Conservation (phyloP, 768 basidiomycete species). For the Amanita muscaria region DNA sequence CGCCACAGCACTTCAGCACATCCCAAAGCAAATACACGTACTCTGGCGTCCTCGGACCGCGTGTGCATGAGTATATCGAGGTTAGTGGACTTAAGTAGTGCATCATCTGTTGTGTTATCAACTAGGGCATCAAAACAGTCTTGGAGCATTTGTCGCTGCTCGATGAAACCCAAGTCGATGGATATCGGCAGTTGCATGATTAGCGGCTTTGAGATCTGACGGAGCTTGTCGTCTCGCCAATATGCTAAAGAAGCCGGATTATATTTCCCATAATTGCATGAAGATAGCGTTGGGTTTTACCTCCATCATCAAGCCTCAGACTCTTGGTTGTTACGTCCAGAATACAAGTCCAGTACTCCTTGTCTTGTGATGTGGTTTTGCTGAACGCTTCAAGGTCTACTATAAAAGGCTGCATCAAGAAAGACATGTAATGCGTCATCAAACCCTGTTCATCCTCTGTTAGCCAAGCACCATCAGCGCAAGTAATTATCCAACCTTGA, state of each 20-base stretch:
- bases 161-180: constrained; percentile 12
- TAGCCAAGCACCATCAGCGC: neutral
- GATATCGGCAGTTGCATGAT: constrained; percentile 58
- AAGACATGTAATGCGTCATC: constrained; percentile 88
- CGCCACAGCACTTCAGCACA: constrained; percentile 73
- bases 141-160: constrained; percentile 24
- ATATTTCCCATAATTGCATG: neutral
- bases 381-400: constrained; percentile 50
- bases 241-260: constrained; percentile 49
- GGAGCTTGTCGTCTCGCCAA: constrained; percentile 82
- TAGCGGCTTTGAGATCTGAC: constrained; percentile 48
- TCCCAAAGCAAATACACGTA: constrained; percentile 63
- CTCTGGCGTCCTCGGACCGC: constrained; percentile 64
- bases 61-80: constrained; percentile 81
- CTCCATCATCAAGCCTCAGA: constrained; percentile 70
- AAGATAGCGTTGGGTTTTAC: constrained; percentile 32
- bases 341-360: constrained; percentile 53
- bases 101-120: constrained; percentile 45
- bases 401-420: constrained; percentile 58
- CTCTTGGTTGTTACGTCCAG: constrained; percentile 59
- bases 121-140: constrained; percentile 48
- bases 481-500: constrained; percentile 53
- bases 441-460: constrained; percentile 40
- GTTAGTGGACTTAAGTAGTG: constrained; percentile 74
- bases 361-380: constrained; percentile 23